Conservation (phyloP, 768 basidiomycete species). For the Tricholoma flavovirens region DNA sequence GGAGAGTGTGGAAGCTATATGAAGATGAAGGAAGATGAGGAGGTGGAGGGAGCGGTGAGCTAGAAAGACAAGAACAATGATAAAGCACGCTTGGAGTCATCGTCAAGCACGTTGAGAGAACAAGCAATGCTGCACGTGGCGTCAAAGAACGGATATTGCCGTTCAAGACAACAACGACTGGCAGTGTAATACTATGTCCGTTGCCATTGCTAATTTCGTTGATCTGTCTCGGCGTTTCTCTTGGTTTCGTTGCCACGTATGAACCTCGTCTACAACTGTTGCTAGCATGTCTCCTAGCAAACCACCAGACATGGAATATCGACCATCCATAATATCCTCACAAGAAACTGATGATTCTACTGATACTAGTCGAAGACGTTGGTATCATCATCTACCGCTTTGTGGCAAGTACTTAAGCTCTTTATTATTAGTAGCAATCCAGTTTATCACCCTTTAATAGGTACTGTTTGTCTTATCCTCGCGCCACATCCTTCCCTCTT, state of each 20-base stretch:
- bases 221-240: background rate
- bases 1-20: constrained; percentile 76
- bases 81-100: constrained; percentile 45
- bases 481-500: constrained; percentile 73
- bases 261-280: constrained; percentile 3
- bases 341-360: constrained; percentile 3
- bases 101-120: background rate
- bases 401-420: constrained; percentile 33
- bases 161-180: background rate
- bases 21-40: constrained; percentile 75
- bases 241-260: constrained; percentile 6
- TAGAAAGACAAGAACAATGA: constrained; percentile 70
- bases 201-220: background rate
- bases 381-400: constrained; percentile 56
- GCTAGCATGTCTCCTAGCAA: constrained; percentile 12
- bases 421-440: background rate
- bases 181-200: too few species aligned
- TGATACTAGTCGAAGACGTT: constrained; percentile 33
- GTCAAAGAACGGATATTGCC: constrained; percentile 3
- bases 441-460: constrained; percentile 13
- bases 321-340: background rate
- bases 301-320: constrained; percentile 6
- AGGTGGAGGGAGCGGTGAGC: constrained; percentile 57
- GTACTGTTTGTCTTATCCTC: constrained; percentile 50
- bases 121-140: background rate